A percentile compares a stretch with the other conserved stretches of the same genome.
These are phyloP conservation scores for Golubevia pallescens DNA, from an alignment of 1,284 basidiomycete genomes.

Conservation along the genomic window DNA sequence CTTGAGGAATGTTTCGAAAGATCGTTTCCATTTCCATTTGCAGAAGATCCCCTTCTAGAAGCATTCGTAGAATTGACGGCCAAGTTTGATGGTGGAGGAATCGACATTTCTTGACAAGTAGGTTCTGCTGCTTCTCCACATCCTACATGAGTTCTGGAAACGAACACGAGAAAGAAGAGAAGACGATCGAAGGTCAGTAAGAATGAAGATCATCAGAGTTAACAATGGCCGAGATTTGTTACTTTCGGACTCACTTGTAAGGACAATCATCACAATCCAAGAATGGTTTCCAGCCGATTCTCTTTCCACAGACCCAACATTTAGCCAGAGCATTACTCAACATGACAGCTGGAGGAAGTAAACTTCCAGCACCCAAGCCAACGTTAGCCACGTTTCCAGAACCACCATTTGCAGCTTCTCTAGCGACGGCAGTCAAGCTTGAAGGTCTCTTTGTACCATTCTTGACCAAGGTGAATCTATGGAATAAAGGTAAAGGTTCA, in stretches of 20 bases:
- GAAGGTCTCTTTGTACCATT: constrained; percentile 42
- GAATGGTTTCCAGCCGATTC: constrained; percentile 53
- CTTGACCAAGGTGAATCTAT: constrained; percentile 55
- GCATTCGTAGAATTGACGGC: neutral
- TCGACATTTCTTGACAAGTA: constrained; percentile 42
- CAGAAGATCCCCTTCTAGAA: neutral
- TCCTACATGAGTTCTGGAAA: constrained; percentile 33
- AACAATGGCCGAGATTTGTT: neutral
- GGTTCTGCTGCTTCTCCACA: constrained; percentile 47
- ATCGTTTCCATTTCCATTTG: neutral
- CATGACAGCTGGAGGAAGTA: constrained; percentile 50
- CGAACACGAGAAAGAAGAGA: neutral
- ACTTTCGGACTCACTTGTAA: constrained; percentile 20
- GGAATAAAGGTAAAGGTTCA: constrained; percentile 30
- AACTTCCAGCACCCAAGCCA: constrained; percentile 20
- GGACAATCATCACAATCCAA: constrained; percentile 60
- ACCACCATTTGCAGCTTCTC: constrained; percentile 18
- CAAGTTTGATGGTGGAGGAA: constrained; percentile 15
- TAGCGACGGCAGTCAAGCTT: constrained; percentile 12
- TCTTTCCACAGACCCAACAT: constrained; percentile 48
- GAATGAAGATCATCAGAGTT: too few relatives aligned
- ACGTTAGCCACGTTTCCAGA: constrained; percentile 10
- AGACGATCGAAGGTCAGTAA: neutral
- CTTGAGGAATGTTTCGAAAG: neutral
- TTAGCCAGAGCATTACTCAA: constrained; percentile 51